Evolutionary conservation across 2,329 filamentous ascomycete species (phyloP).

Genomic region (Karstenula rhodostoma): DNA sequence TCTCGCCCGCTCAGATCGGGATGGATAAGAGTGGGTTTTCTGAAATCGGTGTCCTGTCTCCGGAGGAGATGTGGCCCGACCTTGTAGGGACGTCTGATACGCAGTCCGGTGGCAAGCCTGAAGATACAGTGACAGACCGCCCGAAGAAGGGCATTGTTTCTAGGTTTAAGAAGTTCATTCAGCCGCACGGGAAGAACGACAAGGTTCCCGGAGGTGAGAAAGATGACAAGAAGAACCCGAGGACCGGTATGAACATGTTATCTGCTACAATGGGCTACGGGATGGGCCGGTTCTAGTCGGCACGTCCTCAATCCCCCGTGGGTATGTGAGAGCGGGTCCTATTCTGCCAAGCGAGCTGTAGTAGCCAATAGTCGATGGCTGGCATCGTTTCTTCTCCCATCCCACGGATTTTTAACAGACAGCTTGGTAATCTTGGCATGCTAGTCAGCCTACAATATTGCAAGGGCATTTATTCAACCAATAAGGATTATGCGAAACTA

Average conservation of each 20-base stretch:
- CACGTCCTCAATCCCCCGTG: too few relatives aligned
- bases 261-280: not conserved
- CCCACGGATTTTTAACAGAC: not conserved
- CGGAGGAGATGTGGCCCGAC: too few relatives aligned
- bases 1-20: too few relatives aligned
- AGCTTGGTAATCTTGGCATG: not conserved
- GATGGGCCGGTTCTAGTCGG: not conserved
- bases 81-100: too few relatives aligned
- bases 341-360: too few relatives aligned
- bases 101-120: not conserved
- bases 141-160: not conserved
- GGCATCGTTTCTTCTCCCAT: too few relatives aligned
- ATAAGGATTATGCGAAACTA: not conserved
- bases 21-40: too few relatives aligned
- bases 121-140: accelerated
- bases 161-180: not conserved
- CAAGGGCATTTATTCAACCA: not conserved
- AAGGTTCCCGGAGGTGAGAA: not conserved
- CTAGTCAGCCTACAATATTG: too few relatives aligned
- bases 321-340: not conserved
- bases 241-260: not conserved
- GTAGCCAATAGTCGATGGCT: too few relatives aligned
- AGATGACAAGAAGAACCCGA: not conserved
- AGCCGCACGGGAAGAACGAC: not conserved
- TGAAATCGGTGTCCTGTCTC: too few relatives aligned